These are phyloP conservation scores for Trichophyton verrucosum DNA, from an alignment of 2,329 filamentous ascomycete species.

Conservation along the genomic window DNA sequence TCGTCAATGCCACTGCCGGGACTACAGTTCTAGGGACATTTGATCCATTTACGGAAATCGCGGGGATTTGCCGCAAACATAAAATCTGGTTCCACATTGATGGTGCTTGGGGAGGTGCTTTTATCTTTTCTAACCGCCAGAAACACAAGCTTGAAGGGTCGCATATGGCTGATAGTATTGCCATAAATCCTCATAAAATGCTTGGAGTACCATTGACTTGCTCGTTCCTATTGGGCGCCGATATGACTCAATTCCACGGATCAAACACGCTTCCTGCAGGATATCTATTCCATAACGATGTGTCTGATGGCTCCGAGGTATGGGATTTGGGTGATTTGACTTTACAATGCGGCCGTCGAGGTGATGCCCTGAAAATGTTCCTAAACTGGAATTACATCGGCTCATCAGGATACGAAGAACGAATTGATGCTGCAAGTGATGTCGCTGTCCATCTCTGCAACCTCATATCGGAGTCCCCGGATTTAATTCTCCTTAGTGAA, in stretches of 20 bases:
- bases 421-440: slow-evolving; percentile 61
- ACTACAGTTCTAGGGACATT: slow-evolving; percentile 87
- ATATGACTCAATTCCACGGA: slow-evolving; percentile 62
- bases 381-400: slow-evolving; percentile 87
- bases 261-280: slow-evolving; percentile 80
- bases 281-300: slow-evolving; percentile 62
- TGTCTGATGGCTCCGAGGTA: slow-evolving; percentile 42
- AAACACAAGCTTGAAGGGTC: slow-evolving; percentile 54
- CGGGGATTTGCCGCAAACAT: slow-evolving; percentile 56
- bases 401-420: slow-evolving; percentile 53
- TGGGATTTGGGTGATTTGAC: slow-evolving; percentile 90
- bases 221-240: slow-evolving; percentile 70
- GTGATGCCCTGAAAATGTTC: slow-evolving; percentile 76
- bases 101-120: slow-evolving; percentile 77
- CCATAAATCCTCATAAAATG: slow-evolving; percentile 97
- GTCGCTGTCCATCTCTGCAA: slow-evolving; percentile 57
- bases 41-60: slow-evolving; percentile 63
- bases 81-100: slow-evolving; percentile 89
- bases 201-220: slow-evolving; percentile 82
- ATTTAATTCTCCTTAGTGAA: slow-evolving; percentile 60
- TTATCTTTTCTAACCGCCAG: slow-evolving; percentile 60
- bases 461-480: slow-evolving; percentile 41
- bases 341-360: slow-evolving; percentile 79
- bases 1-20: slow-evolving; percentile 89
- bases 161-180: slow-evolving; percentile 66